Evolutionary conservation across 2,329 filamentous ascomycete genomes (phyloP).

Genomic region (Waltergamsia citrina): DNA sequence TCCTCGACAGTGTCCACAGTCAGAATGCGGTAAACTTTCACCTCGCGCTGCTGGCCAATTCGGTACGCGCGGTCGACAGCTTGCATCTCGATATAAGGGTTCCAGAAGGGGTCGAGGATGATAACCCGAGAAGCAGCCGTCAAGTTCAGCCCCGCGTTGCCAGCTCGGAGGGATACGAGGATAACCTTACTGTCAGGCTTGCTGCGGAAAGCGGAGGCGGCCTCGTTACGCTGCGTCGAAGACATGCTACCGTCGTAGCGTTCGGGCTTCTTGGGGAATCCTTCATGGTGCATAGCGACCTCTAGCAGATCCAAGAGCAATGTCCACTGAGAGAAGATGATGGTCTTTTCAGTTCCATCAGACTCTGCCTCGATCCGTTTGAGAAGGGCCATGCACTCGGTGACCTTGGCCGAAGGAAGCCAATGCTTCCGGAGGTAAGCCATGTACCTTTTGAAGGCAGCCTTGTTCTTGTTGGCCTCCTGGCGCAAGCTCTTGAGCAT

Average conservation of each 20-base stretch:
- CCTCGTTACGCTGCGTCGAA: conserved; percentile 55
- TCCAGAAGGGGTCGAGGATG: conserved; percentile 91
- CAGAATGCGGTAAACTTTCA: conserved; percentile 73
- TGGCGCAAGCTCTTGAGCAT: conserved; percentile 59
- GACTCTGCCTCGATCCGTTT: conserved; percentile 47
- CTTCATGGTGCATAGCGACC: conserved; percentile 57
- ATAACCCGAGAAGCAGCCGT: conserved; percentile 77
- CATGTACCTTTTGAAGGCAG: conserved; percentile 61
- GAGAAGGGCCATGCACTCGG: conserved; percentile 67
- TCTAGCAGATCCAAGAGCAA: conserved; percentile 65
- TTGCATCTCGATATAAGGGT: conserved; percentile 86
- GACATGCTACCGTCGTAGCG: conserved; percentile 79
- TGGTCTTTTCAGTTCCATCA: conserved; percentile 50
- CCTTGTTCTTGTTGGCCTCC: conserved; percentile 52
- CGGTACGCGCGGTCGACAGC: conserved; percentile 84
- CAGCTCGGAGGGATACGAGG: conserved; percentile 74
- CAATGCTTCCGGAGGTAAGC: conserved; percentile 58
- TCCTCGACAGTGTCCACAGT: conserved; percentile 77
- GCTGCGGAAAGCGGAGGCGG: conserved; percentile 56
- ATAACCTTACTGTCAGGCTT: conserved; percentile 61
- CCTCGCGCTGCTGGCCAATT: conserved; percentile 67
- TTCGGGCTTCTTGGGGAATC: conserved; percentile 47
- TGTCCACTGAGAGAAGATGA: conserved; percentile 75
- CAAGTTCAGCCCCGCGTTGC: conserved; percentile 77
- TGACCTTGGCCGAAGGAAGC: conserved; percentile 73